phyloP scores from a whole-genome alignment of 2,329 filamentous ascomycete genomes.

The Aphanocladium album region DNA sequence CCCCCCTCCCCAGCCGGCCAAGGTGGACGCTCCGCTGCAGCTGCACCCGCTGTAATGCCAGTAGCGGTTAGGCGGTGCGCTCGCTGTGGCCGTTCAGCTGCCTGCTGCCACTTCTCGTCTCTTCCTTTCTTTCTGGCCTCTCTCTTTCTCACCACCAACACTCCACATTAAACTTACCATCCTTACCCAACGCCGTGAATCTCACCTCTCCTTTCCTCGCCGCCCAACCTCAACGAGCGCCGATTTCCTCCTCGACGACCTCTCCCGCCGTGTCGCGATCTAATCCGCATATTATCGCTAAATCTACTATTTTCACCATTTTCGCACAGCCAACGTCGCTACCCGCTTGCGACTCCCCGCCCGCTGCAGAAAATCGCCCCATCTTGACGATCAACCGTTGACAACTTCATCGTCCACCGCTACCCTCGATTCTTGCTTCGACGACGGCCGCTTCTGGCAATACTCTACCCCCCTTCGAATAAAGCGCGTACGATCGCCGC shows the following conservation, averaged over 20 bases:
- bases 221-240: background rate
- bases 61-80: background rate
- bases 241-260: background rate
- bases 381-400: conserved; percentile 7
- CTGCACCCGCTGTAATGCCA: background rate
- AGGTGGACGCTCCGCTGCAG: background rate
- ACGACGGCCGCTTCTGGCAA: conserved; percentile 7
- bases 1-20: background rate
- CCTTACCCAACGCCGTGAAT: conserved; percentile 5
- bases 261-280: background rate
- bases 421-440: background rate
- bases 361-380: conserved; percentile 4
- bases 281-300: background rate
- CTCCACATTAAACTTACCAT: conserved; percentile 13
- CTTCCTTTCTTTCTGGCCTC: background rate
- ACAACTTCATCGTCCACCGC: background rate
- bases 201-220: conserved; percentile 4
- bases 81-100: background rate
- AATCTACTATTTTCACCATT: background rate
- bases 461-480: background rate
- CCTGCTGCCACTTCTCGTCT: background rate
- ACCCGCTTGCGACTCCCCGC: conserved; percentile 1
- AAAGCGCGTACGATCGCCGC: conserved; percentile 10
- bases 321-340: background rate
- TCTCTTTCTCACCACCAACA: conserved; percentile 11